phyloP scores from a whole-genome alignment of 1,284 basidiomycete species.

The Phlebopus sp. region DNA sequence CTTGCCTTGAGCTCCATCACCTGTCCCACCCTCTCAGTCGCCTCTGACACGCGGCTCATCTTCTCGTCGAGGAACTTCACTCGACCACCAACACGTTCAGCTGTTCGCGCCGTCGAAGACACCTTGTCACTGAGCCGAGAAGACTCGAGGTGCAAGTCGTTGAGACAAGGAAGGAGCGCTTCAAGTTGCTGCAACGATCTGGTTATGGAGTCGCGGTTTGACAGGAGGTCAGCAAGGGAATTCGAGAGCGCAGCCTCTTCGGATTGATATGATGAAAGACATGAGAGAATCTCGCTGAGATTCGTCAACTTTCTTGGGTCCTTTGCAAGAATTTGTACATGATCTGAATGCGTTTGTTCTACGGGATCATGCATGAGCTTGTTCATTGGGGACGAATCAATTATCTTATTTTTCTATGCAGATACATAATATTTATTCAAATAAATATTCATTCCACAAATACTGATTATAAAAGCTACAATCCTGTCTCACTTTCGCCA shows the following conservation, averaged over 20 bases:
- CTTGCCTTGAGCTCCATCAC: conserved; percentile 87
- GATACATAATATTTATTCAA: too few relatives aligned
- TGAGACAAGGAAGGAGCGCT: conserved; percentile 61
- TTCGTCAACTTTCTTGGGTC: conserved; percentile 58
- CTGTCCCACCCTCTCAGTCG: conserved; percentile 80
- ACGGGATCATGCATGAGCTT: conserved; percentile 7
- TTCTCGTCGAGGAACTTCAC: conserved; percentile 89
- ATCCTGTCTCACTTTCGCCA: too few relatives aligned
- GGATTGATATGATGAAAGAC: conserved; percentile 71
- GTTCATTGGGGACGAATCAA: too few relatives aligned
- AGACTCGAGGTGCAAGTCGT: conserved; percentile 63
- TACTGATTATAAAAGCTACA: too few relatives aligned
- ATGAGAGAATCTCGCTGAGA: conserved; percentile 66
- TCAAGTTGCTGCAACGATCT: conserved; percentile 64
- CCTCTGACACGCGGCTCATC: conserved; percentile 83
- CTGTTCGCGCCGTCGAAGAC: conserved; percentile 73
- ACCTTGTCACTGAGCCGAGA: conserved; percentile 56
- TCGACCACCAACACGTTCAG: conserved; percentile 85
- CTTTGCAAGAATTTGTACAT: conserved; percentile 10
- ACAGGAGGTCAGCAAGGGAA: conserved; percentile 72
- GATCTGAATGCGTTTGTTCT: conserved; percentile 13
- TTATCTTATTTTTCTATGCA: too few relatives aligned
- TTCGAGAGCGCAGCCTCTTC: conserved; percentile 77
- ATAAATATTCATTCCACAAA: too few relatives aligned
- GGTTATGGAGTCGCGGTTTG: conserved; percentile 65